phyloP scores from a whole-genome alignment of 192 early-diverging fungal genomes.

The Coemansia sp. region DNA sequence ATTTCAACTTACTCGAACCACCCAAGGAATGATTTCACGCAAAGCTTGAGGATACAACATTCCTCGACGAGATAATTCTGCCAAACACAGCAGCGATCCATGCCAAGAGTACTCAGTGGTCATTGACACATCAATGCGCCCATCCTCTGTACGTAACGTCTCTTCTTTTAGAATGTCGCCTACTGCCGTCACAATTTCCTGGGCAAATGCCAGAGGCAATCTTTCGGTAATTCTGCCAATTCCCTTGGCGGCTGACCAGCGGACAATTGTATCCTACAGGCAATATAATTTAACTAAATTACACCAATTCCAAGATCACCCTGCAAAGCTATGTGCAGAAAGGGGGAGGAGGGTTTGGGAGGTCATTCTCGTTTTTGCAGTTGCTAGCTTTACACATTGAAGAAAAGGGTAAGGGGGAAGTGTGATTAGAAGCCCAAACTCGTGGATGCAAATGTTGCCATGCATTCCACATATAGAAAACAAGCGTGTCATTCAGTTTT shows the following conservation, averaged over 20 bases:
- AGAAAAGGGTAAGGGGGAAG: too few relatives aligned
- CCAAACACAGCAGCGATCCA: constrained; percentile 85
- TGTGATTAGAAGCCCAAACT: too few relatives aligned
- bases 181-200: constrained; percentile 78
- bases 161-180: constrained; percentile 83
- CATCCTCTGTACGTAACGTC: constrained; percentile 50
- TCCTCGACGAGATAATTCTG: constrained; percentile 86
- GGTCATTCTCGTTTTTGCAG: too few relatives aligned
- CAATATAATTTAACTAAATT: neutral
- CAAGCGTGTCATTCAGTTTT: too few relatives aligned
- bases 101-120: constrained; percentile 91
- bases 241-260: constrained; percentile 97
- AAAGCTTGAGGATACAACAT: constrained; percentile 73
- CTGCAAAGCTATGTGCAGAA: neutral
- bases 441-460: too few relatives aligned
- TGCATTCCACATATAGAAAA: too few relatives aligned
- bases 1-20: constrained; percentile 55
- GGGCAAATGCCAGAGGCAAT: constrained; percentile 72
- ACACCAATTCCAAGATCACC: neutral
- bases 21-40: constrained; percentile 74
- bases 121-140: constrained; percentile 68
- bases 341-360: too few relatives aligned
- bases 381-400: too few relatives aligned
- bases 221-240: constrained; percentile 84
- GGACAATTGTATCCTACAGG: constrained; percentile 78